Conservation (phyloP, 2,329 filamentous ascomycete genomes). For the Niveomyces coronatus region DNA sequence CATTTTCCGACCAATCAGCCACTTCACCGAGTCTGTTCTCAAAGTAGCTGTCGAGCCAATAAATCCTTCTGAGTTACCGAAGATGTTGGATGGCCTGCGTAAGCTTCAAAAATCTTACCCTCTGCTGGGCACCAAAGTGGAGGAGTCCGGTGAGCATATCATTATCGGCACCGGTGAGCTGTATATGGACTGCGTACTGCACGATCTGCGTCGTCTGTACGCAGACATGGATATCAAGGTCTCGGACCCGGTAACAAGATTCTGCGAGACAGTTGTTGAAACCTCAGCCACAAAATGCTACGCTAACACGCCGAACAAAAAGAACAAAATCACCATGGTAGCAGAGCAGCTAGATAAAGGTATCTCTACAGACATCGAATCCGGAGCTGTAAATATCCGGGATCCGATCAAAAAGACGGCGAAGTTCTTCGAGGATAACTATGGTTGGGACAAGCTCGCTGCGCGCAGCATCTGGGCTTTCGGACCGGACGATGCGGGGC, state of each 20-base stretch:
- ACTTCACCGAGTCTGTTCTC: conserved; percentile 95
- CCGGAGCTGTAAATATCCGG: conserved; percentile 78
- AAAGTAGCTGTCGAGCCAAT: conserved; percentile 97
- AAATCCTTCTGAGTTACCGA: conserved; percentile 93
- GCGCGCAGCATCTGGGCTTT: conserved; percentile 97
- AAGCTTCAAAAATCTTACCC: conserved; percentile 99
- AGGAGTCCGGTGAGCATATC: conserved; percentile 95
- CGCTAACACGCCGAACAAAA: conserved; percentile 95
- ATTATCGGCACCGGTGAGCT: conserved; percentile 91
- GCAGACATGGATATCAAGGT: conserved; percentile 99
- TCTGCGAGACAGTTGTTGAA: conserved; percentile 96
- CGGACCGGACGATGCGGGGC: conserved; percentile 86
- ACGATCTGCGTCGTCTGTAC: conserved; percentile 86
- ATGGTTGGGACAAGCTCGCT: conserved; percentile 92
- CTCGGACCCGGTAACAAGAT: conserved; percentile 91
- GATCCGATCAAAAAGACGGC: conserved; percentile 89
- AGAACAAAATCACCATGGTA: conserved; percentile 98
- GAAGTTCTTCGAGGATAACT: conserved; percentile 94
- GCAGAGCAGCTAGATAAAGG: conserved; percentile 92
- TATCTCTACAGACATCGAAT: conserved; percentile 90
- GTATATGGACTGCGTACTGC: conserved; percentile 99
- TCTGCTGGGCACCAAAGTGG: conserved; percentile 89
- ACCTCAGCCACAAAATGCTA: conserved; percentile 98
- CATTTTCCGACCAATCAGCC: conserved; percentile 85
- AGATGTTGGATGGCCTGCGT: conserved; percentile 94